Evolutionary conservation across 192 early-diverging fungal genomes (phyloP), one percentile per base, ranked within the genome.

Genomic region (Gigaspora rosea): DNA sequence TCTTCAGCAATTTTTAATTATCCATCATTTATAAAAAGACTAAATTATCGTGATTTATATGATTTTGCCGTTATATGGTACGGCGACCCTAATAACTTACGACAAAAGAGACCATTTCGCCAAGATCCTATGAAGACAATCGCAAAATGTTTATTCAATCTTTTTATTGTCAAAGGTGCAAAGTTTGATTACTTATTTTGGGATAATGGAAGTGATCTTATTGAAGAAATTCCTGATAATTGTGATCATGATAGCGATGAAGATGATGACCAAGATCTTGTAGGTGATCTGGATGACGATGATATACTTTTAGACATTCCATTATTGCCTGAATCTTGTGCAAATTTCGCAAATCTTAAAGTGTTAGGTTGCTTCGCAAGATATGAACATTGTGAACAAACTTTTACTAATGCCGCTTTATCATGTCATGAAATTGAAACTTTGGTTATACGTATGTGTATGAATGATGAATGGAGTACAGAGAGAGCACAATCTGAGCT

Each of bases 31-130:
- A 47, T 66, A 47, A 66, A 48, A 66, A 66, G 41, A 3, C n/a
- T 66, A 47, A 66, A 66, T 66, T 66, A 36, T 66, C 64, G 64
- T 10, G 64, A 66, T 47, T 22, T 66, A 20, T 66, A 66, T 66
- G 64, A 66, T 66, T 66, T 66, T 46, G 12, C 35, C 46, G 10
- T 46, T 8, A 46, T n/a, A 47, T 66, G 64, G 64, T 66, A n/a
- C 18, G 46, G 7, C 6, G 4, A 9, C 47, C 15, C 41, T 47
- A 47, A 47, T n/a, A 47, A 7, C 8, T 18, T 10, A 66, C 33
- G 10, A 62, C 33, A 2, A 35, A n/a, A 41, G 16, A 47, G 46
- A 9, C 64, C 64, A 18, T 20, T 20, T 46, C 35, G 35, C 4
- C 64, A 36, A 46, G 64, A 66, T 46, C 64, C 64, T 4, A 66